Evolutionary conservation across 345 rosid species (phyloP), one percentile per base, ranked within the genome.

Genomic region (Diplotaxis tenuifolia): DNA sequence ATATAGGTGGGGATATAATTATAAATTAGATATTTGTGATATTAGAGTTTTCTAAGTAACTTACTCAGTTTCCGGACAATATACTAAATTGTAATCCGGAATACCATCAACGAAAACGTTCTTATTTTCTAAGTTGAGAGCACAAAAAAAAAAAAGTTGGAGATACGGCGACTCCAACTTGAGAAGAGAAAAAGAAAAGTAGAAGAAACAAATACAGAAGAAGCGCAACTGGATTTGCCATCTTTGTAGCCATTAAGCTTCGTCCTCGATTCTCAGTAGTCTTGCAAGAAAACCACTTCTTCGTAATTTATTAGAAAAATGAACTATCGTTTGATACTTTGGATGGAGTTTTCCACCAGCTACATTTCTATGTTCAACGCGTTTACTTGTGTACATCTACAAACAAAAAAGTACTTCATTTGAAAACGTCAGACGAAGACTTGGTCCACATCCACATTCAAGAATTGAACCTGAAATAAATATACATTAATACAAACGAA

Each of bases 201-300:
- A 58, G 20, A 58, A 70, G 42, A 42, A 68, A 10, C 9, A 68
- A 15, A 4, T 56, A 70, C 7, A 70, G 74, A 70, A 57, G 56
- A 69, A 42, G 22, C 22, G 22, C 29, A 27, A 42, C 65, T 18
- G 49, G 40, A 42, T 70, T 58, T 58, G 74, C 45, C 45, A 27
- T 70, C 40, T 45, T 19, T 47, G 47, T 19, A 40, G 73, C 55
- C 74, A 70, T 70, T 21, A 16, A 18, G 52, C 8, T 45, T 8
- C 18, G 23, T 50, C 23, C 56, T 50, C 23, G 23, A 56, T 45
- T 36, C 42, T 28, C 74, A 18, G 20, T 14, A 59, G 1, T 50
- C 42, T 36, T 36, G 3, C 4, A 36, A 36, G 12, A 36, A 36
- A 36, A 10, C 42, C 42, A 36, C 14, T 9, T 36, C 31, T 12